Base-by-base conservation (phyloP, 176 grass and related monocot genomes). In the Oryza meyeriana region DNA sequence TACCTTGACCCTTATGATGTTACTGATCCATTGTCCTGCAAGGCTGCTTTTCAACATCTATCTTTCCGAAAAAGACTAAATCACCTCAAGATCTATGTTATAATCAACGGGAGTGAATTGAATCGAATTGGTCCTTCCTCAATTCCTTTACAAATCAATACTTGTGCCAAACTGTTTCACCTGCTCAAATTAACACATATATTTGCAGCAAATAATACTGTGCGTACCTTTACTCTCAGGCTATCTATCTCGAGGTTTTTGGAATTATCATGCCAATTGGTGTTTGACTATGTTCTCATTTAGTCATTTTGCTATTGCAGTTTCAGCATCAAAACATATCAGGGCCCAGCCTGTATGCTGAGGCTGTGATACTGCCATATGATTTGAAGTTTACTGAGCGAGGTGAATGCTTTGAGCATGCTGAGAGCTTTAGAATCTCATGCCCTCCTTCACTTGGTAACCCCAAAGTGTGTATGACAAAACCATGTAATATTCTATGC, bases 181-280 rank as follows among this genome's bases (percentile, higher is more conserved):
- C 55, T 95, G 62, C 59, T 95, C 79, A 82, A 89, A 66, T 55
- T 98, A 67, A 85, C 88, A 40, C 95, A 98, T 45, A 93, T 93
- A 78, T 95, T 93, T 79, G 92, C 95, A 72, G 28, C 47, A 69
- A 88, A 69, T 66, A 85, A 87, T 76, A 87, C 75, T 61, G 95
- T 94, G 64, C 93, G 87, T 61, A 28, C 8, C 22, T 45, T 36
- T 62, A 33, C 30, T 66, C 35, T 35, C 76, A 36, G n/a, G 41
- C 27, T 17, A 52, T 57, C 12, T 76, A 36, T 81, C 9, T 50
- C 22, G 69, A 69, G 1, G 4, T 52, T 55, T 61, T 57, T 79
- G 65, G 35, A 45, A 78, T 55, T 58, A 75, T 52, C 36, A 88
- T 45, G 70, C 47, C 35, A 63, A 58, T 20, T 74, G 61, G 8